Percentiles rank a stretch among this genome's conserved stretches.
phyloP scores from a whole-genome alignment of 495 filamentous ascomycete genomes.

The Bombardia bombarda region DNA sequence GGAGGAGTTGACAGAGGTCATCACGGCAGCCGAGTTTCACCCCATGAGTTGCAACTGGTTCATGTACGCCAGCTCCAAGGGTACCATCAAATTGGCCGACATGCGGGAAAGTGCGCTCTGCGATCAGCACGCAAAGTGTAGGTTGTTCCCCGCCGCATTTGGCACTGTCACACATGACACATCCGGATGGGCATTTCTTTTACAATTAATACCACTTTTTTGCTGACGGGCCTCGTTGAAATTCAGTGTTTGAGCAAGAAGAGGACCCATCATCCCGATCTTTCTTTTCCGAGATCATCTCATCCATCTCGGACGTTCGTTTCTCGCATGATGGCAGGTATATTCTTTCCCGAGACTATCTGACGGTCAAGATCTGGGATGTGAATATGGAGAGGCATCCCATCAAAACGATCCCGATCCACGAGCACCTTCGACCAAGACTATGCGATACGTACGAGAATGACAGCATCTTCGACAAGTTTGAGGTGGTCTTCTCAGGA shows the following conservation, averaged over 20 bases:
- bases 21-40: conserved; percentile 97
- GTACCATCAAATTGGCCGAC: conserved; percentile 96
- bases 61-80: conserved; percentile 99
- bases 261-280: conserved; percentile 98
- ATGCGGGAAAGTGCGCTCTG: conserved; percentile 96
- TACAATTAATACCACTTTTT: no score
- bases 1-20: conserved; percentile 98
- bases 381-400: conserved; percentile 97
- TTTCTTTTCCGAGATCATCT: conserved; percentile 99
- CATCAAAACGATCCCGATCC: conserved; percentile 96
- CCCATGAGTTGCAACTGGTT: conserved; percentile 98
- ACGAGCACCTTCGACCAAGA: conserved; percentile 89
- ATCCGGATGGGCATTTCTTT: no score
- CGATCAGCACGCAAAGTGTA: conserved; percentile 92
- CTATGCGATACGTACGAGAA: conserved; percentile 99
- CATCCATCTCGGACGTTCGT: conserved; percentile 95
- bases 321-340: conserved; percentile 95
- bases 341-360: conserved; percentile 93
- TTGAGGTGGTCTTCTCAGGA: conserved; percentile 97
- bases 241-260: conserved; percentile 92
- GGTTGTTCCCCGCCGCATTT: conserved; percentile 17
- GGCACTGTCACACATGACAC: no score
- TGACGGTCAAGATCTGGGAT: conserved; percentile 99
- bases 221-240: conserved; percentile 7
- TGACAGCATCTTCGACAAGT: conserved; percentile 99